Conservation (phyloP, 2,329 filamentous ascomycete genomes). For the Talaromyces sp. region DNA sequence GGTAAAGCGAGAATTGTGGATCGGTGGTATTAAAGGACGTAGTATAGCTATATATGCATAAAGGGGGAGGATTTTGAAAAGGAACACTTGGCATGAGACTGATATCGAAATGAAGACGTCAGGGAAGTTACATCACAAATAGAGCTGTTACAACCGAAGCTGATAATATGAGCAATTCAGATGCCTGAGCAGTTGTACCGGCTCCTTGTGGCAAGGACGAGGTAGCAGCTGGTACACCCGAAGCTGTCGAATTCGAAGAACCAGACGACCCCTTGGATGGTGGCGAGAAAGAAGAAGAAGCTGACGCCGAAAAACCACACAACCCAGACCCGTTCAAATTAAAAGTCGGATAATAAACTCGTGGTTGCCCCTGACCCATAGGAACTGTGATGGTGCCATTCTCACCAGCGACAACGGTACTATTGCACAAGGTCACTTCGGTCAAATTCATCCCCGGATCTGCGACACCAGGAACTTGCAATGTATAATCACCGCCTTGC, state of each 20-base stretch:
- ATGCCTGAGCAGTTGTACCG: background rate
- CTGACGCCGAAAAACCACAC: constrained; percentile 19
- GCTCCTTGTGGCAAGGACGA: background rate
- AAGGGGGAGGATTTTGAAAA: background rate
- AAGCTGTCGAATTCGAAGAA: background rate
- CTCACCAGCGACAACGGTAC: constrained; percentile 22
- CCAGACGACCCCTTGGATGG: background rate
- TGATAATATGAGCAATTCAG: background rate
- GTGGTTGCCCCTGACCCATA: constrained; percentile 26
- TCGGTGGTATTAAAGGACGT: background rate
- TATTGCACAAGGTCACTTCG: constrained; percentile 40
- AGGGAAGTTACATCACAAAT: background rate
- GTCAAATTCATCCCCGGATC: constrained; percentile 32
- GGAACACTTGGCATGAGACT: background rate
- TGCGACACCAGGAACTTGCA: constrained; percentile 52
- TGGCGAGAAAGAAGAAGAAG: background rate
- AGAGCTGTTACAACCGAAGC: background rate
- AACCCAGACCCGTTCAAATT: constrained; percentile 26
- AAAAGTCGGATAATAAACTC: constrained; percentile 27
- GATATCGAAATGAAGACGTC: background rate
- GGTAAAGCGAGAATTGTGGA: background rate
- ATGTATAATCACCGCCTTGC: constrained; percentile 40
- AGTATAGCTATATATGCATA: background rate
- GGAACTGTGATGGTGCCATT: constrained; percentile 24
- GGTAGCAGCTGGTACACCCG: background rate